phyloP scores from a whole-genome alignment of 192 early-diverging fungal species.

The Coemansia sp. region DNA sequence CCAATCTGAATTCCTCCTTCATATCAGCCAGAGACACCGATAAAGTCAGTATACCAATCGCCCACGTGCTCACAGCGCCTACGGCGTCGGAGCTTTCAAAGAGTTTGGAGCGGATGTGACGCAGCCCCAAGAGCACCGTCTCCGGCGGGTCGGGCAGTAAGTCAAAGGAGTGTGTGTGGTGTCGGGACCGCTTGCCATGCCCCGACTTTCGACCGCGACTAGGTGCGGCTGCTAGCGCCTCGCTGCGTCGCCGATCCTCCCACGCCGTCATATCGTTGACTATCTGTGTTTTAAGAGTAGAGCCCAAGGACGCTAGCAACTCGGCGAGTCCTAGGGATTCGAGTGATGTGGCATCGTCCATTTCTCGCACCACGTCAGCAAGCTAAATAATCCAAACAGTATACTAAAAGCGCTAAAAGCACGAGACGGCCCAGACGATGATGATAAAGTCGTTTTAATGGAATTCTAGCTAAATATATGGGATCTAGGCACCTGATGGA shows the following conservation, averaged over 20 bases:
- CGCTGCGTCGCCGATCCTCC: constrained; percentile 38
- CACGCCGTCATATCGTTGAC: constrained; percentile 45
- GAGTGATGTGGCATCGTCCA: not conserved
- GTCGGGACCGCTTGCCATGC: constrained; percentile 17
- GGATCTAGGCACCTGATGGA: too few species aligned
- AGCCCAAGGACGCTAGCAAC: constrained; percentile 28
- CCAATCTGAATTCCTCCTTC: constrained; percentile 33
- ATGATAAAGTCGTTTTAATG: too few species aligned
- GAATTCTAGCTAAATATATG: too few species aligned
- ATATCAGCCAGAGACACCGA: constrained; percentile 47
- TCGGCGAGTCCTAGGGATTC: constrained; percentile 9
- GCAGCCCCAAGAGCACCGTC: constrained; percentile 21
- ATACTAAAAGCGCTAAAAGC: not conserved
- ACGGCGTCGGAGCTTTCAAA: not conserved
- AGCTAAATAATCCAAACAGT: not conserved
- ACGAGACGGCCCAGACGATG: not conserved
- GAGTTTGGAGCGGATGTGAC: constrained; percentile 14
- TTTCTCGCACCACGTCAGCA: not conserved
- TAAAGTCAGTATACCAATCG: constrained; percentile 31
- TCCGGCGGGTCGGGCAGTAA: constrained; percentile 32
- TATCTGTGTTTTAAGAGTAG: constrained; percentile 45
- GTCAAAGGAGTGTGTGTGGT: not conserved
- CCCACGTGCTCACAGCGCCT: constrained; percentile 23
- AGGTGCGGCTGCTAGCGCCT: constrained; percentile 1
- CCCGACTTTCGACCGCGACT: constrained; percentile 12